Conservation (phyloP, 2,329 filamentous ascomycete species). For the Stylonectria norvegica region DNA sequence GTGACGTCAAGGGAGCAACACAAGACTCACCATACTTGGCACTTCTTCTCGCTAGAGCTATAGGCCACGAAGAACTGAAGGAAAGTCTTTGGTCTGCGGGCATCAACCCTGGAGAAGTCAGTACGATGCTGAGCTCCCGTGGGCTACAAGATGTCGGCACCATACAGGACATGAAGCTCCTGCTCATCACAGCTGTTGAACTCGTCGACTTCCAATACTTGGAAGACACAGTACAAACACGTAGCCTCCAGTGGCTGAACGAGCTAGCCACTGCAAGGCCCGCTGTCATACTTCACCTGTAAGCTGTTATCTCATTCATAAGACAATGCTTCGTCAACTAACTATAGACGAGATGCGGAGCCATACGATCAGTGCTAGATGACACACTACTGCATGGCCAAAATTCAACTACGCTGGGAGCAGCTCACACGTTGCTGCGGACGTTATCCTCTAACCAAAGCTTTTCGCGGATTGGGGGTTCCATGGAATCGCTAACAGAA, state of each 20-base stretch:
- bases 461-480: conserved; percentile 47
- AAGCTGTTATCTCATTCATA: conserved; percentile 25
- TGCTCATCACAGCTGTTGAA: conserved; percentile 61
- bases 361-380: conserved; percentile 57
- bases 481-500: conserved; percentile 47
- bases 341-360: conserved; percentile 46
- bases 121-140: conserved; percentile 20
- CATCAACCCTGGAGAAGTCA: conserved; percentile 41
- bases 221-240: conserved; percentile 59
- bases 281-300: conserved; percentile 57
- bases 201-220: conserved; percentile 64
- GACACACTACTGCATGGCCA: conserved; percentile 62
- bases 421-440: conserved; percentile 58
- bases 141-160: conserved; percentile 35
- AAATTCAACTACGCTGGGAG: conserved; percentile 55
- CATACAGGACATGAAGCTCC: conserved; percentile 58
- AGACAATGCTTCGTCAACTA: background rate
- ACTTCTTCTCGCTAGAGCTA: conserved; percentile 55
- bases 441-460: conserved; percentile 54
- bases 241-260: conserved; percentile 58
- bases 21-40: conserved; percentile 56
- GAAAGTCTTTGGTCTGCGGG: conserved; percentile 61
- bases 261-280: conserved; percentile 53
- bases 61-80: conserved; percentile 56
- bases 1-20: conserved; percentile 16